These are phyloP conservation scores for Phaeosphaeria sp. DNA, from an alignment of 2,329 filamentous ascomycete genomes.

Conservation along the genomic window DNA sequence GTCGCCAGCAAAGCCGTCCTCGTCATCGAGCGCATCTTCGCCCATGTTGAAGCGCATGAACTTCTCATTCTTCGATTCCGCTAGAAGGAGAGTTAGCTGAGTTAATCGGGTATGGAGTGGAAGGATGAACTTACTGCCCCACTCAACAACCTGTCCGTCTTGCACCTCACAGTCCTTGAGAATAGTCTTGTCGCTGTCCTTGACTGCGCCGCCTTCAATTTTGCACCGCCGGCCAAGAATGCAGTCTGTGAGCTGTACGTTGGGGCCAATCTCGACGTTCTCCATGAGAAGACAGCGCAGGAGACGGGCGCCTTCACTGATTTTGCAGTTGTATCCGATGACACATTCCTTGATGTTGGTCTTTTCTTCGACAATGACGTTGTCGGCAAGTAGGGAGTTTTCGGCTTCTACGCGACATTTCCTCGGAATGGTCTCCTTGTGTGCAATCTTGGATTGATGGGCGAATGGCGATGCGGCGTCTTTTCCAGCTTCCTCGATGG, in stretches of 20 bases:
- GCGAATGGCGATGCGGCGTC: constrained; percentile 70
- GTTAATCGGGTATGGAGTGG: neutral
- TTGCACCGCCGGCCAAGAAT: constrained; percentile 82
- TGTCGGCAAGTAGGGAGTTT: constrained; percentile 85
- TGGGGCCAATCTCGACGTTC: constrained; percentile 81
- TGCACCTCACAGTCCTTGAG: constrained; percentile 92
- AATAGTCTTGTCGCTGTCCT: constrained; percentile 53
- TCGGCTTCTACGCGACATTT: constrained; percentile 81
- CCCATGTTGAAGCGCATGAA: constrained; percentile 60
- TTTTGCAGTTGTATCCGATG: constrained; percentile 85
- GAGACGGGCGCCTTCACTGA: constrained; percentile 83
- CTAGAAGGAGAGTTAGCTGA: constrained; percentile 24
- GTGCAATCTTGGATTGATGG: constrained; percentile 79
- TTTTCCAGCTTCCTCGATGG: constrained; percentile 66
- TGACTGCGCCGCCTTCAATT: constrained; percentile 76
- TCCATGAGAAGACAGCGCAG: constrained; percentile 94
- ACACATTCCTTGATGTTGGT: constrained; percentile 92
- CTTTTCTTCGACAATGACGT: constrained; percentile 87
- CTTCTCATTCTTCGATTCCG: constrained; percentile 67
- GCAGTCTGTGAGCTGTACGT: constrained; percentile 84
- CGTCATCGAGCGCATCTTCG: constrained; percentile 44
- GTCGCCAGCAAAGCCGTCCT: constrained; percentile 20
- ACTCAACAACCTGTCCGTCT: constrained; percentile 80
- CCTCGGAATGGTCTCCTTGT: constrained; percentile 80
- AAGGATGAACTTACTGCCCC: constrained; percentile 59